Conservation (phyloP, 139 green algal species). For the Micractinium conductrix region DNA sequence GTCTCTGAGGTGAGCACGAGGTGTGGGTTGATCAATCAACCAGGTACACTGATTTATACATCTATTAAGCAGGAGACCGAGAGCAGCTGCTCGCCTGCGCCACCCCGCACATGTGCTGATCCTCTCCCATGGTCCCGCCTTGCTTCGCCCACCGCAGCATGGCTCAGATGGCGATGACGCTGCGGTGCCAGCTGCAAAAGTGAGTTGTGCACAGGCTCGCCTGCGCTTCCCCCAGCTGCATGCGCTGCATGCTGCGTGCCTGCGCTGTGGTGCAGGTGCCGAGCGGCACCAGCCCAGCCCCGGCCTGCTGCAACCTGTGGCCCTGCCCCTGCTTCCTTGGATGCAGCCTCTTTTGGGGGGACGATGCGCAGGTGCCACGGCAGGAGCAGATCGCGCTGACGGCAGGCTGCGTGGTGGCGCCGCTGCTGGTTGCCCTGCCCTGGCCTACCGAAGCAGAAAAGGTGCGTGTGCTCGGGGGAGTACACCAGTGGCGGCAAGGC, state of each 20-base stretch:
- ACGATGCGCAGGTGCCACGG: conserved; percentile 55
- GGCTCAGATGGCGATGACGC: conserved; percentile 50
- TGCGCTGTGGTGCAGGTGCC: neutral
- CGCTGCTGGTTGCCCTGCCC: conserved; percentile 49
- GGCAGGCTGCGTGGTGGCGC: conserved; percentile 31
- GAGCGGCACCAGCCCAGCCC: too few species aligned
- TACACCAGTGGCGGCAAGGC: too few species aligned
- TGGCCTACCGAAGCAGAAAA: conserved; percentile 61
- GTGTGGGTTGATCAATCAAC: too few species aligned
- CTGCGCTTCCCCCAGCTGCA: too few species aligned
- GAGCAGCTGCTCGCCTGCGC: too few species aligned
- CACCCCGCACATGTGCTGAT: too few species aligned
- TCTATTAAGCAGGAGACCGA: too few species aligned
- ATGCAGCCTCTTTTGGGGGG: conserved; percentile 56
- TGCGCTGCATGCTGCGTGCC: neutral
- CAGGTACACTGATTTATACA: too few species aligned
- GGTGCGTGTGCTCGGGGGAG: conserved; percentile 49
- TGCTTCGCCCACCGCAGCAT: conserved; percentile 1
- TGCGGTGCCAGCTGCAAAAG: conserved; percentile 43
- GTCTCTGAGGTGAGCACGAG: neutral
- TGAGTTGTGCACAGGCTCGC: neutral
- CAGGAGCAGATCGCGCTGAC: conserved; percentile 58
- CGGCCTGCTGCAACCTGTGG: neutral
- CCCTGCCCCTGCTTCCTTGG: neutral
- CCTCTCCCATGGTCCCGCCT: neutral